Evolutionary conservation across 371 early-diverging fungal species (phyloP).

Genomic region (Amoeboaphelidium protococcarum): DNA sequence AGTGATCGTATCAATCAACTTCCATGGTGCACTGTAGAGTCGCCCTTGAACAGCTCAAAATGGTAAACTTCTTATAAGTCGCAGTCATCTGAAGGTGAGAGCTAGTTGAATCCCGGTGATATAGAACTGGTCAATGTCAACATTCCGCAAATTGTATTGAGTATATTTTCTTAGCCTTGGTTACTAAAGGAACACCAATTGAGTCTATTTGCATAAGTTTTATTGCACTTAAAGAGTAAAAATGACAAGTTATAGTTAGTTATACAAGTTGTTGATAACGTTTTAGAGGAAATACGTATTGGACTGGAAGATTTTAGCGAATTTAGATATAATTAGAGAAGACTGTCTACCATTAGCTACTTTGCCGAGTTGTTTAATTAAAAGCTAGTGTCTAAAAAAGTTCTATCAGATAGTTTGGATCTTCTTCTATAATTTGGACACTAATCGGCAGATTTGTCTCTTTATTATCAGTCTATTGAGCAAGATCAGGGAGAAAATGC

Average conservation of each 20-base stretch:
- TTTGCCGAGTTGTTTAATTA: conserved; percentile 75
- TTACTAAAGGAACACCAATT: too few relatives aligned
- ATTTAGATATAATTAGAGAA: conserved; percentile 66
- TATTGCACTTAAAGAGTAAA: too few relatives aligned
- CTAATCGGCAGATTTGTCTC: conserved; percentile 8
- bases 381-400: conserved; percentile 42
- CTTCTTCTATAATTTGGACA: conserved; percentile 46
- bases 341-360: conserved; percentile 49
- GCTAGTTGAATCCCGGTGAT: too few relatives aligned
- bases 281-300: conserved; percentile 61
- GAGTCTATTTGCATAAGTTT: too few relatives aligned
- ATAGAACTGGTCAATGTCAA: too few relatives aligned
- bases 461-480: conserved; percentile 30
- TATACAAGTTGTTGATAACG: conserved; percentile 47
- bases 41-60: too few relatives aligned
- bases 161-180: conserved; percentile 57
- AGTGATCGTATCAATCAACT: too few relatives aligned
- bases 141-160: conserved; percentile 8
- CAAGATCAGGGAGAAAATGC: conserved; percentile 31
- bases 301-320: conserved; percentile 58
- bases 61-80: too few relatives aligned
- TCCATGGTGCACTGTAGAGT: too few relatives aligned
- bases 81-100: too few relatives aligned
- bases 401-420: conserved; percentile 61
- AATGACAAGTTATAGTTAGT: too few relatives aligned